phyloP scores from a whole-genome alignment of 139 green algal genomes.

The Chlamydomonas schloesseri region DNA sequence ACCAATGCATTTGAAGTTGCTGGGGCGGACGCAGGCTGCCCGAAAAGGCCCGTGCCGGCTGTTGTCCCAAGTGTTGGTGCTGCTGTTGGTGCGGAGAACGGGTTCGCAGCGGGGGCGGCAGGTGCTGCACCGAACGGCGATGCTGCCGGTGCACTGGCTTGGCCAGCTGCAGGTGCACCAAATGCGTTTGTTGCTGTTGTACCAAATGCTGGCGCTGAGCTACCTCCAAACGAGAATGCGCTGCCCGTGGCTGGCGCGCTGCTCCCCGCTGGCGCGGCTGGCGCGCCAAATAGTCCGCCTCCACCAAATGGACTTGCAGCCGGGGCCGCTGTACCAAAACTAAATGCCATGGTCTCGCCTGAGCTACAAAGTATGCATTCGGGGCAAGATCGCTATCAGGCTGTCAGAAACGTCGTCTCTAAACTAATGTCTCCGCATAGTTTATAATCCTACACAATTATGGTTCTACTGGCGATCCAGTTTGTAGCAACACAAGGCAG shows the following conservation, averaged over 20 bases:
- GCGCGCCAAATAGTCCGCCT: constrained; percentile 22
- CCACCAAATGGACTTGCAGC: not conserved
- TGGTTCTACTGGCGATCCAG: too few species aligned
- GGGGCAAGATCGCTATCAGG: not conserved
- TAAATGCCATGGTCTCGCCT: constrained; percentile 21
- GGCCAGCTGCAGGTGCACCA: not conserved
- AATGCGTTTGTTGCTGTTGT: not conserved
- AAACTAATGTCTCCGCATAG: too few species aligned
- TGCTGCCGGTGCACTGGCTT: not conserved
- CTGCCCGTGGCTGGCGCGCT: not conserved
- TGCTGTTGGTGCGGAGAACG: not conserved
- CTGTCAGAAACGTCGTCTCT: too few species aligned
- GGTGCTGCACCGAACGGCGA: constrained; percentile 28
- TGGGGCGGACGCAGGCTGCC: not conserved
- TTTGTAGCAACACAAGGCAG: too few species aligned
- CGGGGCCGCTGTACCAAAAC: not conserved
- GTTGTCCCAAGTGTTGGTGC: constrained; percentile 4
- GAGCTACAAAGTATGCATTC: not conserved
- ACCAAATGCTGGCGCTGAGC: constrained; percentile 24
- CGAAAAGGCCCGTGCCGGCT: not conserved
- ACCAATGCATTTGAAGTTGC: constrained; percentile 28
- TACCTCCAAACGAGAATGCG: constrained; percentile 22
- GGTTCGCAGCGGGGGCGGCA: not conserved
- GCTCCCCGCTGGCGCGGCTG: not conserved
- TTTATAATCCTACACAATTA: too few species aligned